phyloP scores from a whole-genome alignment of 768 basidiomycete species.

The Termitomyces sp. region DNA sequence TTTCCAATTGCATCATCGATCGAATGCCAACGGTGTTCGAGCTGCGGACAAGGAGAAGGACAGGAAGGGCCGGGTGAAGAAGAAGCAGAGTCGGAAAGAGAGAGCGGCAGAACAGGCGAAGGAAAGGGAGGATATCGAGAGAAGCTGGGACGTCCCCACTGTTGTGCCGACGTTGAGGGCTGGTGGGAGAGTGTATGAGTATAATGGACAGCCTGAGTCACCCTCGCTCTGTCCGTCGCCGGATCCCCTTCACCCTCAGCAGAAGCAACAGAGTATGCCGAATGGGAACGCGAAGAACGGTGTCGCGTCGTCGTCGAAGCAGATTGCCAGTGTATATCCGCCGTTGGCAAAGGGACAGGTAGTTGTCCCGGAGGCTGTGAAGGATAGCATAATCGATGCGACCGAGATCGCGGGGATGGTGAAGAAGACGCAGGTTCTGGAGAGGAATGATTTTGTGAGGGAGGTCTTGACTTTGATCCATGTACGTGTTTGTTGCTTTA shows the following conservation, averaged over 20 bases:
- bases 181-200: neutral
- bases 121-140: conserved; percentile 49
- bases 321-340: neutral
- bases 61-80: conserved; percentile 3
- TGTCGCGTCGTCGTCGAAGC: neutral
- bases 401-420: conserved; percentile 14
- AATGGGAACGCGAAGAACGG: conserved; percentile 3
- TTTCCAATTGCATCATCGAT: conserved; percentile 30
- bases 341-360: conserved; percentile 11
- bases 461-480: conserved; percentile 58
- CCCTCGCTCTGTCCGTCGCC: conserved; percentile 11
- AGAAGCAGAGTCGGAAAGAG: conserved; percentile 23
- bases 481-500: conserved; percentile 29
- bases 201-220: conserved; percentile 11
- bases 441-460: conserved; percentile 52
- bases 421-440: conserved; percentile 22
- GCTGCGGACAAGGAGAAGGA: conserved; percentile 13
- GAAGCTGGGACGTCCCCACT: conserved; percentile 52
- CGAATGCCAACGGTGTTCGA: conserved; percentile 2
- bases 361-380: conserved; percentile 17
- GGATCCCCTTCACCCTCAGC: neutral
- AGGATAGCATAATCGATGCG: conserved; percentile 22
- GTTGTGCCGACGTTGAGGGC: conserved; percentile 9
- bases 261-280: neutral
- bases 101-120: conserved; percentile 32